Evolutionary conservation across 345 rosid genomes (phyloP), one percentile per base, ranked within the genome.

Genomic region (Gossypioides kirkii): DNA sequence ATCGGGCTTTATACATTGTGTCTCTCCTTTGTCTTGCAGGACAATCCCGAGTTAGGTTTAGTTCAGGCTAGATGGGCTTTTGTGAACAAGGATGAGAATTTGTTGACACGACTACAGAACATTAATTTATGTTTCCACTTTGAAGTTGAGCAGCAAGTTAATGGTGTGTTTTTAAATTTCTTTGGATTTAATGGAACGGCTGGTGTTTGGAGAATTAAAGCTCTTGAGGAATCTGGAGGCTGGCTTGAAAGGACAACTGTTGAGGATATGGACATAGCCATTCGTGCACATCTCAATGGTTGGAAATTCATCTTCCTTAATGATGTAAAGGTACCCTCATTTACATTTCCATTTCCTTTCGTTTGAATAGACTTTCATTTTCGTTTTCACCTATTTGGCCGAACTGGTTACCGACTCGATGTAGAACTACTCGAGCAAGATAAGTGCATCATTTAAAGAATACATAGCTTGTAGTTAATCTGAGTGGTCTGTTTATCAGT

Each of bases 181-280:
- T 91, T 91, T 72, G 97, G 97, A 52, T 91, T 91, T 65, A 91
- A 91, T 82, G 97, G 97, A 79, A 91, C 97, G 75, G 94, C 94
- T 78, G 94, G 97, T 69, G 89, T 91, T 52, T 91, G 97, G 97
- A 86, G 97, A 77, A 91, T 89, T 26, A 91, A 87, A 80, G 87
- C 97, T 73, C 92, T 91, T 14, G 94, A 89, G 80, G 97, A 89
- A 45, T 89, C 94, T 38, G 97, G 97, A 65, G 97, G 97, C 10
- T 91, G 97, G 97, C 97, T 91, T 73, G 97, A 91, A 77, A 82
- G 97, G 61, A 90, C 96, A 41, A 90, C 96, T 18, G 93, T 90
- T 0, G 96, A 90, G 83, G 97, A 91, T 77, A 91, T 89, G 97
- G 97, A 91, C 80, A 91, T 91, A 64, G 97, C 97, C 52, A 91